Conservation (phyloP, 306 rosid species). For the Prunus campanulata region DNA sequence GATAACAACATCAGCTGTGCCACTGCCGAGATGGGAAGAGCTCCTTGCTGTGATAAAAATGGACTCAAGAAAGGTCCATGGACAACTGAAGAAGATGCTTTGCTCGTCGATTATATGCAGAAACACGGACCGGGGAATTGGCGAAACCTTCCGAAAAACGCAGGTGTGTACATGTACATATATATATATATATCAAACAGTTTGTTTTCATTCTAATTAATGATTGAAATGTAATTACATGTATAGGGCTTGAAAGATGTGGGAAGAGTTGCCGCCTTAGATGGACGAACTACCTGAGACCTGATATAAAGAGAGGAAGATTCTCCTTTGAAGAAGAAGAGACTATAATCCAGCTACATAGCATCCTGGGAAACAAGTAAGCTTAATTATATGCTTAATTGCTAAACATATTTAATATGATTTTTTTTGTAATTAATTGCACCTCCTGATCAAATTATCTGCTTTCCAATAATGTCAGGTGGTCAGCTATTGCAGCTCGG, state of each 20-base stretch:
- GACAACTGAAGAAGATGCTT: slow-evolving; percentile 85
- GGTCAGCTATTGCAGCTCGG: slow-evolving; percentile 89
- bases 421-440: not conserved
- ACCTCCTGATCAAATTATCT: not conserved
- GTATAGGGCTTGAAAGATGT: slow-evolving; percentile 71
- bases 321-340: slow-evolving; percentile 97
- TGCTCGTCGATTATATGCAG: slow-evolving; percentile 55
- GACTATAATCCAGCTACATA: slow-evolving; percentile 78
- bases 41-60: slow-evolving; percentile 86
- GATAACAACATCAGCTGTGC: not conserved
- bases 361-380: slow-evolving; percentile 88
- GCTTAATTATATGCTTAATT: slow-evolving; percentile 1
- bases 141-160: slow-evolving; percentile 81
- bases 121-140: slow-evolving; percentile 81
- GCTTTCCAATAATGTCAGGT: slow-evolving; percentile 36
- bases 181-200: not conserved
- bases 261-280: slow-evolving; percentile 98
- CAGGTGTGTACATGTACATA: slow-evolving; percentile 39
- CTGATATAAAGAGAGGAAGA: slow-evolving; percentile 93
- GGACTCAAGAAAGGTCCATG: slow-evolving; percentile 96
- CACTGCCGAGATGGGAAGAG: slow-evolving; percentile 67
- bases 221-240: not conserved
- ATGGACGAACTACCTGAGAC: slow-evolving; percentile 90
- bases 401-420: not conserved
- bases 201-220: not conserved